Conservation (phyloP, 1,284 basidiomycete species). For the Cryptococcus depauperatus region DNA sequence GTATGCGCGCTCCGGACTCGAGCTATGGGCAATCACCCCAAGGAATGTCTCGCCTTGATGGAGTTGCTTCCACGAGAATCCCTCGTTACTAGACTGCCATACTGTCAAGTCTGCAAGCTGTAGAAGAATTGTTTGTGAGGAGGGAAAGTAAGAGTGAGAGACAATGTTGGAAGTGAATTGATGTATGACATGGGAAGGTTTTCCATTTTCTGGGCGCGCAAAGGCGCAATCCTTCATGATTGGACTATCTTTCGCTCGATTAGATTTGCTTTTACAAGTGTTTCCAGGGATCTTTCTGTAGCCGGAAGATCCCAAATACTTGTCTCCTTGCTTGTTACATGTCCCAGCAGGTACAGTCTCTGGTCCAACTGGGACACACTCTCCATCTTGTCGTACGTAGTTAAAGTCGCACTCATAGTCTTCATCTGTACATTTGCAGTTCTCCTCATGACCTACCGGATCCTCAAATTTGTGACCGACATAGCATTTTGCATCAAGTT, state of each 20-base stretch:
- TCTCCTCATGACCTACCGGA: slow-evolving; percentile 71
- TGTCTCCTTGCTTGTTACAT: slow-evolving; percentile 58
- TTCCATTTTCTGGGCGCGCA: slow-evolving; percentile 68
- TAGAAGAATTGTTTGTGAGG: slow-evolving; percentile 67
- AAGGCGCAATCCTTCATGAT: slow-evolving; percentile 64
- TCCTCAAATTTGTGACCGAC: slow-evolving; percentile 87
- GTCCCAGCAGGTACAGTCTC: slow-evolving; percentile 74
- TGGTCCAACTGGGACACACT: slow-evolving; percentile 73
- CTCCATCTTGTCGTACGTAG: slow-evolving; percentile 53
- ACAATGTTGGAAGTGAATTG: slow-evolving; percentile 62
- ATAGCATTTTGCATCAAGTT: slow-evolving; percentile 75
- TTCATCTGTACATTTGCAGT: slow-evolving; percentile 72
- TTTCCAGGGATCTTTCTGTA: slow-evolving; percentile 90
- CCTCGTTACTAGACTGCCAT: slow-evolving; percentile 93
- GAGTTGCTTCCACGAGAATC: slow-evolving; percentile 76
- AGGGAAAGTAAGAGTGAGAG: slow-evolving; percentile 63
- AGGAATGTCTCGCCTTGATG: slow-evolving; percentile 60
- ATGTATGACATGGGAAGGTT: slow-evolving; percentile 61
- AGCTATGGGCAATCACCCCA: slow-evolving; percentile 76
- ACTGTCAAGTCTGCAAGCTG: slow-evolving; percentile 67
- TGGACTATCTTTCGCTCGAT: slow-evolving; percentile 59
- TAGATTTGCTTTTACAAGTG: slow-evolving; percentile 56
- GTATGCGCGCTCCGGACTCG: slow-evolving; percentile 73
- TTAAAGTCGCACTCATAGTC: slow-evolving; percentile 78
- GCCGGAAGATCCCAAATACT: slow-evolving; percentile 80